Base-by-base conservation (phyloP, 495 filamentous ascomycete genomes). In the Penicillium salamii region DNA sequence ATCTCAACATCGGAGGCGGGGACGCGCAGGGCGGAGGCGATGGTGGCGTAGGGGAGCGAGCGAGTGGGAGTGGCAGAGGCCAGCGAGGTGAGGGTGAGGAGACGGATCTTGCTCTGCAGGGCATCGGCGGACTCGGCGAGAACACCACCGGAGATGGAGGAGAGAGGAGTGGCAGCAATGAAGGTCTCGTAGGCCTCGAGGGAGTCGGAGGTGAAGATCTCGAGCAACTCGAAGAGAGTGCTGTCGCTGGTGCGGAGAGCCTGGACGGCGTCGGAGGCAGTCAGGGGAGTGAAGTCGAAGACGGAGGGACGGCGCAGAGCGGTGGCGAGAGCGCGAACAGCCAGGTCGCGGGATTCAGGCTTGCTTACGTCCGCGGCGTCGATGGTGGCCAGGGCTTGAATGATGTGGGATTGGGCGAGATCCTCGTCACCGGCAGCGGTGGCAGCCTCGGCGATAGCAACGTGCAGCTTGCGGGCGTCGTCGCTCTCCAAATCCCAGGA, bases 171-270 rank as follows among this genome's bases (percentile, higher is more conserved):
- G 54, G 72, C 55, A 39, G 63, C 50, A 52, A 86, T 81, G 75
- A 97, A 97, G 66, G 93, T 91, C 61, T 89, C 87, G 75, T 95
- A 96, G 63, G 96, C 90, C 57, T 97, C 95, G 38, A 96, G 79
- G 40, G 87, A 83, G 62, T 97, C 90, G 50, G 91, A 86, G 53
- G 87, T 87, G 74, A 99, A 97, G 66, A 97, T 88, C 55, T 96
- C 92, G 47, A 97, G 83, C 11, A 99, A 83, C 67, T 97, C 89
- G 56, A 85, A 90, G 65, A 89, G 87, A 28, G 86, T 75, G 35
- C 87, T 83, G 52, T 97, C 87, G 50, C 86, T 89, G 46, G 88
- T 81, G 54, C 84, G 83, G 28, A 99, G 86, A 2, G 87, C 85
- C 69, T 95, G 90, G 41, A 99, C 82, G 42, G 87, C 81, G 49